Conservation (phyloP, 169 alveolate species). For the Cryptosporidium andersoni region DNA sequence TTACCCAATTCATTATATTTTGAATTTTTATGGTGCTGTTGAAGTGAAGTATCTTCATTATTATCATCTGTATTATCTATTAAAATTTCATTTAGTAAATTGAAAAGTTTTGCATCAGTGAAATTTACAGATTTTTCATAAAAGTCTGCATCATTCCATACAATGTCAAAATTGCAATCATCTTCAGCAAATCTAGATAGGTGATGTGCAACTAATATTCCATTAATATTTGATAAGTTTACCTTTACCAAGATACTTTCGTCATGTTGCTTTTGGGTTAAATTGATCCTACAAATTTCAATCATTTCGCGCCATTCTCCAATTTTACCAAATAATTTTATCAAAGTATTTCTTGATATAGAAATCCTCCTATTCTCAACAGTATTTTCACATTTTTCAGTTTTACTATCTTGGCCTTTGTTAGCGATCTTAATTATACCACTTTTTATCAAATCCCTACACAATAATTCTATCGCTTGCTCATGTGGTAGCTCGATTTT, state of each 20-base stretch:
- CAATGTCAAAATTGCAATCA: slow-evolving; percentile 23
- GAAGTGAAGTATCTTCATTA: neutral
- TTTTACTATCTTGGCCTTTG: too few relatives aligned
- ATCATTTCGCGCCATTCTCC: slow-evolving; percentile 63
- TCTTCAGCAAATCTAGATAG: slow-evolving; percentile 22
- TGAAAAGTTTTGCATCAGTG: slow-evolving; percentile 41
- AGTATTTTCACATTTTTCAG: too few relatives aligned
- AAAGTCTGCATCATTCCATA: slow-evolving; percentile 56
- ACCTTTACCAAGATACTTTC: neutral
- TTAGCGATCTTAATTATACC: too few relatives aligned
- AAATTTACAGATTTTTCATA: slow-evolving; percentile 34
- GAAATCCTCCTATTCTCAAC: neutral
- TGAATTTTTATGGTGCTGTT: too few relatives aligned
- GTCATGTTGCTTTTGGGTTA: slow-evolving; percentile 19
- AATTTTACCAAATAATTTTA: slow-evolving; percentile 44
- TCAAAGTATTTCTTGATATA: slow-evolving; percentile 1
- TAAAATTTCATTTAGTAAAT: slow-evolving; percentile 27
- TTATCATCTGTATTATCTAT: slow-evolving; percentile 1
- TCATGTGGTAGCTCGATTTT: too few relatives aligned
- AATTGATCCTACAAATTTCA: slow-evolving; percentile 20
- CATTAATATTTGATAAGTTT: slow-evolving; percentile 4
- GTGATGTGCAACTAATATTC: slow-evolving; percentile 33
- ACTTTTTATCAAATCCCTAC: too few relatives aligned
- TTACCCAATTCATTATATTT: too few relatives aligned
- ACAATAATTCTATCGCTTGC: too few relatives aligned